Evolutionary conservation across 345 rosid genomes (phyloP).

Genomic region (Erodium maritimum): DNA sequence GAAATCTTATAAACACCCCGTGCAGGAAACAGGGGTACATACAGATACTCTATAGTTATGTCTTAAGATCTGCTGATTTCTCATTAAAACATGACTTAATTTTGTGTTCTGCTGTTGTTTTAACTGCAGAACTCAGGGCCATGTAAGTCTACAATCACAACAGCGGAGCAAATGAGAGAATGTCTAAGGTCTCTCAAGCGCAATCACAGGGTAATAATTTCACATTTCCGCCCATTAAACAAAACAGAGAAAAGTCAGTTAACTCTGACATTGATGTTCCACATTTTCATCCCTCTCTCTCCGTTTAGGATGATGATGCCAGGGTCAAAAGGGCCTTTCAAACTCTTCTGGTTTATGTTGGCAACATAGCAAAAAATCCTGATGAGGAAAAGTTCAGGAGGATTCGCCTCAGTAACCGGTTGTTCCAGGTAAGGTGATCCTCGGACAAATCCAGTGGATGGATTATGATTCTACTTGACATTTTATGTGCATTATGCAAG

Average conservation of each 20-base stretch:
- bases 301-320: conserved; percentile 40
- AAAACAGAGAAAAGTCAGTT: background rate
- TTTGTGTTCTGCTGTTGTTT: conserved; percentile 6
- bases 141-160: conserved; percentile 9
- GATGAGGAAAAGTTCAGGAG: conserved; percentile 55
- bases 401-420: conserved; percentile 48
- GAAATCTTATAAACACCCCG: background rate
- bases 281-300: background rate
- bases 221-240: background rate
- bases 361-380: conserved; percentile 49
- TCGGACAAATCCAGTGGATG: conserved; percentile 1
- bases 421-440: conserved; percentile 35
- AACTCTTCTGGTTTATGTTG: conserved; percentile 52
- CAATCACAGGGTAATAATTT: conserved; percentile 37
- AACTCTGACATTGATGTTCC: background rate
- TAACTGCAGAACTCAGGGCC: conserved; percentile 24
- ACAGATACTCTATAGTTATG: background rate
- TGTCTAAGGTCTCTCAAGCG: conserved; percentile 58
- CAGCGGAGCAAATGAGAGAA: conserved; percentile 49
- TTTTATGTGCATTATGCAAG: background rate
- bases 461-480: background rate
- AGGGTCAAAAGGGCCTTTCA: conserved; percentile 47
- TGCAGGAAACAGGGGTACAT: conserved; percentile 22
- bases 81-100: background rate
- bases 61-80: background rate